phyloP scores from a whole-genome alignment of 1,139 yeast species.

The Kodamaea alishanica region DNA sequence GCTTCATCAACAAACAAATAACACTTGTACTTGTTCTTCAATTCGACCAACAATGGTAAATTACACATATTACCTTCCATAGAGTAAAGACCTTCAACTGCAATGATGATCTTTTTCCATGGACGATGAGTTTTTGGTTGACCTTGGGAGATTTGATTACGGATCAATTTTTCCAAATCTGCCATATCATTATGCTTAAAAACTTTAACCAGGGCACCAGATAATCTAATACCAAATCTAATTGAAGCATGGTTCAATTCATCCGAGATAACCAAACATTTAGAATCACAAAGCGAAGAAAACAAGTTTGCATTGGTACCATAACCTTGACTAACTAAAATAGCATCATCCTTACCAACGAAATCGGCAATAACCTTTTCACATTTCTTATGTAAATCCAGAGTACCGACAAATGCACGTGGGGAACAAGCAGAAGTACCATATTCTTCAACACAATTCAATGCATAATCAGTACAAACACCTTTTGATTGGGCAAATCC shows the following conservation, averaged over 20 bases:
- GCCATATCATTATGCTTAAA: slow-evolving; percentile 91
- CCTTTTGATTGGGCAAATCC: slow-evolving; percentile 98
- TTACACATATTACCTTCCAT: slow-evolving; percentile 98
- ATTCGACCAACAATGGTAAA: slow-evolving; percentile 69
- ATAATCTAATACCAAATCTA: slow-evolving; percentile 87
- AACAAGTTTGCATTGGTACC: slow-evolving; percentile 94
- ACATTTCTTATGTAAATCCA: slow-evolving; percentile 69
- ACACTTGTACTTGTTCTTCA: slow-evolving; percentile 83
- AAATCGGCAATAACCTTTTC: slow-evolving; percentile 79
- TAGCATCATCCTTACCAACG: slow-evolving; percentile 86
- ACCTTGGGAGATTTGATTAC: slow-evolving; percentile 92
- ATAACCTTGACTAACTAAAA: slow-evolving; percentile 90
- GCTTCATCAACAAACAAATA: slow-evolving; percentile 95
- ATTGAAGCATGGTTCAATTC: slow-evolving; percentile 94
- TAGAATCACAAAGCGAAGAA: slow-evolving; percentile 76
- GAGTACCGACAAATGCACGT: slow-evolving; percentile 69
- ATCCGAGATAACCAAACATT: slow-evolving; percentile 88
- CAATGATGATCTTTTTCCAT: slow-evolving; percentile 90
- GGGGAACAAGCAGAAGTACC: slow-evolving; percentile 84
- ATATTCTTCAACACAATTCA: slow-evolving; percentile 56
- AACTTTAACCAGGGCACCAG: slow-evolving; percentile 91
- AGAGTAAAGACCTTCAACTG: slow-evolving; percentile 93
- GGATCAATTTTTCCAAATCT: slow-evolving; percentile 69
- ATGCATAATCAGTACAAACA: slow-evolving; percentile 78
- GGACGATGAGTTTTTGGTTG: slow-evolving; percentile 97